A percentile compares a stretch with the other conserved stretches of the same genome.
phyloP scores from a whole-genome alignment of 2,329 filamentous ascomycete genomes.

The Sarocladiaceae sp. region DNA sequence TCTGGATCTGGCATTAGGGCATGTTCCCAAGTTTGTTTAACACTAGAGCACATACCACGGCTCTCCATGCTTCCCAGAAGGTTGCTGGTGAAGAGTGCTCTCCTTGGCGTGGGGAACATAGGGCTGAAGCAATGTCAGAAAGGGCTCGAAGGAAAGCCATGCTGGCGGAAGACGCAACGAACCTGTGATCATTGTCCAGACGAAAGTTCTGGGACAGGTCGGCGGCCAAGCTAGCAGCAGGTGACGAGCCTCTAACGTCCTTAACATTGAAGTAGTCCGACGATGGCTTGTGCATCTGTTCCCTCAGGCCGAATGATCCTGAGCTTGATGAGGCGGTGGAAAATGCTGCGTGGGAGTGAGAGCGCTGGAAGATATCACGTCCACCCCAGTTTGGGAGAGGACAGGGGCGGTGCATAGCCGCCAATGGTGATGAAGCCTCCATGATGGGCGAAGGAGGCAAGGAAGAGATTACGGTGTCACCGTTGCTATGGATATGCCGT shows the following conservation, averaged over 20 bases:
- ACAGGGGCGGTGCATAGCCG: constrained; percentile 79
- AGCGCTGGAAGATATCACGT: constrained; percentile 49
- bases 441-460: constrained; percentile 43
- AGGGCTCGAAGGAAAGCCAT: background rate
- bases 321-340: constrained; percentile 49
- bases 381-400: constrained; percentile 54
- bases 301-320: constrained; percentile 74
- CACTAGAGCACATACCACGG: constrained; percentile 24
- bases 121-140: constrained; percentile 24
- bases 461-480: constrained; percentile 14
- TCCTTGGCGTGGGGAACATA: constrained; percentile 36
- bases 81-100: constrained; percentile 36
- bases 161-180: constrained; percentile 27
- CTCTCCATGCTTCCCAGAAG: constrained; percentile 31
- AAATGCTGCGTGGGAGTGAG: constrained; percentile 35
- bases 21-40: background rate
- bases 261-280: constrained; percentile 81
- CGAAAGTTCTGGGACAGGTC: constrained; percentile 97
- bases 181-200: constrained; percentile 83
- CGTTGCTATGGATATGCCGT: constrained; percentile 23
- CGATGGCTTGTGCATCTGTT: constrained; percentile 56
- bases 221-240: constrained; percentile 83
- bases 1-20: constrained; percentile 41
- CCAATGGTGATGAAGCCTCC: constrained; percentile 91
- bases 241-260: constrained; percentile 78